A percentile compares a stretch with the other conserved stretches of the same genome.
Conservation (phyloP, 768 basidiomycete genomes). For the Crepidotus variabilis region DNA sequence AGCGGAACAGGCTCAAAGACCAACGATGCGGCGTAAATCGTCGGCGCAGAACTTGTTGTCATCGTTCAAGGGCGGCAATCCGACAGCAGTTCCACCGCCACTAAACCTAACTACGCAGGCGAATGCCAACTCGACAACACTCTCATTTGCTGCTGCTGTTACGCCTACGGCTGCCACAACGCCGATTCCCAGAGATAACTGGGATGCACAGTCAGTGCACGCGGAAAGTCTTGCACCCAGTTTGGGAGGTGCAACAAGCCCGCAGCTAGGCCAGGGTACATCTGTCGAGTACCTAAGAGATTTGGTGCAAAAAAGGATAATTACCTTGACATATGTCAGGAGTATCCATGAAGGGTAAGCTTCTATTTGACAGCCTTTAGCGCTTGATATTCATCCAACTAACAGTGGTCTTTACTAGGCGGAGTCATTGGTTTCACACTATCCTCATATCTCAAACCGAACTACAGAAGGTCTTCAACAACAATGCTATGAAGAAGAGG, state of each 20-base stretch:
- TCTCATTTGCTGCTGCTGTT: conserved; percentile 30
- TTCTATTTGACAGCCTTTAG: not conserved
- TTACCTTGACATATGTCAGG: conserved; percentile 81
- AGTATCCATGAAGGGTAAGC: conserved; percentile 85
- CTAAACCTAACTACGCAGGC: conserved; percentile 28
- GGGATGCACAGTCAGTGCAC: conserved; percentile 69
- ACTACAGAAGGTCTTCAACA: conserved; percentile 72
- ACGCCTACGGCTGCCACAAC: conserved; percentile 41
- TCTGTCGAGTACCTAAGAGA: conserved; percentile 78
- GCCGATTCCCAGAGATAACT: conserved; percentile 44
- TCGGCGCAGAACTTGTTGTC: conserved; percentile 81
- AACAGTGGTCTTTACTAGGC: conserved; percentile 34
- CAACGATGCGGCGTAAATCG: conserved; percentile 78
- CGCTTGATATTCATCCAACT: not conserved
- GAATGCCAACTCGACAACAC: conserved; percentile 33
- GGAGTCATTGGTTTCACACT: conserved; percentile 86
- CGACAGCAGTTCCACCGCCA: conserved; percentile 29
- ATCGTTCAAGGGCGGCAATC: conserved; percentile 54
- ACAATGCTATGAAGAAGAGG: conserved; percentile 76
- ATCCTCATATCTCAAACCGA: conserved; percentile 73
- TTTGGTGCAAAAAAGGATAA: conserved; percentile 77
- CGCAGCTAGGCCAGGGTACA: conserved; percentile 56
- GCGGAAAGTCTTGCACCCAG: conserved; percentile 36
- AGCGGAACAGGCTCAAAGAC: conserved; percentile 36
- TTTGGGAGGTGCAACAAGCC: conserved; percentile 34